Percentiles rank a stretch among this genome's conserved stretches.
Evolutionary conservation across 2,329 filamentous ascomycete species (phyloP).

Genomic region (Fusarium drepaniforme): DNA sequence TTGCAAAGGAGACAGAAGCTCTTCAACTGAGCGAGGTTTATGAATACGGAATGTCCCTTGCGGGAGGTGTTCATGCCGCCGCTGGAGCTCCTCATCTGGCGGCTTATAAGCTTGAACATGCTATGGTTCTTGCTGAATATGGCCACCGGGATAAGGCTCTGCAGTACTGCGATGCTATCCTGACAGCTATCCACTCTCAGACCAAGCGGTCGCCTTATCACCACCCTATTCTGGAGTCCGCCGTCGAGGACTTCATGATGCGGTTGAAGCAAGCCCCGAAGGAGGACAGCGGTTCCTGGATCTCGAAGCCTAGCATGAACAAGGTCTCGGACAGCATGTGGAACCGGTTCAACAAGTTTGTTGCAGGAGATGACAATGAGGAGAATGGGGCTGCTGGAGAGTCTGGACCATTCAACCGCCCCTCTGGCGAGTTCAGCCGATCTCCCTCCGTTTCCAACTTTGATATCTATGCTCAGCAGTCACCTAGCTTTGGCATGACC

Average conservation of each 20-base stretch:
- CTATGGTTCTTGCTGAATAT: constrained; percentile 84
- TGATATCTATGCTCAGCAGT: constrained; percentile 77
- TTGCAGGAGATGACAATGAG: constrained; percentile 90
- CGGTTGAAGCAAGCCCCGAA: constrained; percentile 88
- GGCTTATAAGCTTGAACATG: constrained; percentile 92
- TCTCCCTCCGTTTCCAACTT: constrained; percentile 78
- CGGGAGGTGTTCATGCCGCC: constrained; percentile 63
- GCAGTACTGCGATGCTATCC: constrained; percentile 90
- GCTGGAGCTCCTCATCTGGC: constrained; percentile 83
- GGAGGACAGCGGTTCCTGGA: constrained; percentile 87
- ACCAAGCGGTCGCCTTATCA: constrained; percentile 91
- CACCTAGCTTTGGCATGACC: constrained; percentile 47
- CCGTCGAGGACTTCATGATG: constrained; percentile 85
- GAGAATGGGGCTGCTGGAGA: constrained; percentile 77
- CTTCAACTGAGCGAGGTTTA: constrained; percentile 97
- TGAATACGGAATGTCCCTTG: constrained; percentile 86
- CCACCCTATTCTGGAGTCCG: constrained; percentile 77
- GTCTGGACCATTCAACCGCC: constrained; percentile 83
- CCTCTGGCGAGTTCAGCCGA: constrained; percentile 80
- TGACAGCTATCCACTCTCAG: constrained; percentile 79
- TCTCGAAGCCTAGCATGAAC: constrained; percentile 94
- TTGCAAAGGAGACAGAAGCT: constrained; percentile 84
- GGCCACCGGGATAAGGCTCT: constrained; percentile 87
- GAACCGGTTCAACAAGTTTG: constrained; percentile 96
- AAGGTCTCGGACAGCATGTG: constrained; percentile 93